A percentile compares a stretch with the other conserved stretches of the same genome.
phyloP scores from a whole-genome alignment of 257 asterid genomes.

The Nyctanthes arbortristis region DNA sequence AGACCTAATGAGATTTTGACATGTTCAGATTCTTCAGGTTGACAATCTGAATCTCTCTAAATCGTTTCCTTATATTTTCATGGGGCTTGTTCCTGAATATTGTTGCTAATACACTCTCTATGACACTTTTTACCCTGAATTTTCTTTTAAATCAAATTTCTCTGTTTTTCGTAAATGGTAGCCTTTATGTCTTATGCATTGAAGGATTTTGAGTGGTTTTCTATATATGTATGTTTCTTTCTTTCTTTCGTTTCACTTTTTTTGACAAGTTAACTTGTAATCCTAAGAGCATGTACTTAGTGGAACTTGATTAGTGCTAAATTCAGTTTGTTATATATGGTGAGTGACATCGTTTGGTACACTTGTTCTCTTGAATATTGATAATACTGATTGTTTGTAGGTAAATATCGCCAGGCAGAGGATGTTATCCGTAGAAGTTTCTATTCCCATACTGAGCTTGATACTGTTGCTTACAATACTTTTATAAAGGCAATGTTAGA shows the following conservation, averaged over 20 bases:
- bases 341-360: neutral
- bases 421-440: constrained; percentile 59
- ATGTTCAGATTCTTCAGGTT: neutral
- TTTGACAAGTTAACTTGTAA: neutral
- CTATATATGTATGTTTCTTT: no score
- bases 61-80: neutral
- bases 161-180: no score
- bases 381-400: constrained; percentile 45
- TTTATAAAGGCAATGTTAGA: constrained; percentile 84
- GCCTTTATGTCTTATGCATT: neutral
- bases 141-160: no score
- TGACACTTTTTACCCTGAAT: neutral
- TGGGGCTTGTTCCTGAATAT: neutral
- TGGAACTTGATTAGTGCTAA: constrained; percentile 17
- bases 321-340: constrained; percentile 1
- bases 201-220: neutral
- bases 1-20: neutral
- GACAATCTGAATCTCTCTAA: neutral
- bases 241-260: constrained; percentile 3
- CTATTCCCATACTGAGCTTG: constrained; percentile 64
- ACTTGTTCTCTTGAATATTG: constrained; percentile 22
- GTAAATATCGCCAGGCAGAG: constrained; percentile 60
- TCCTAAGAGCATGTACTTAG: neutral
- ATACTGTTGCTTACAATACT: constrained; percentile 93
- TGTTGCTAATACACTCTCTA: neutral